These are phyloP conservation scores for Trapa incisa DNA, from an alignment of 345 rosid genomes.

Conservation along the genomic window DNA sequence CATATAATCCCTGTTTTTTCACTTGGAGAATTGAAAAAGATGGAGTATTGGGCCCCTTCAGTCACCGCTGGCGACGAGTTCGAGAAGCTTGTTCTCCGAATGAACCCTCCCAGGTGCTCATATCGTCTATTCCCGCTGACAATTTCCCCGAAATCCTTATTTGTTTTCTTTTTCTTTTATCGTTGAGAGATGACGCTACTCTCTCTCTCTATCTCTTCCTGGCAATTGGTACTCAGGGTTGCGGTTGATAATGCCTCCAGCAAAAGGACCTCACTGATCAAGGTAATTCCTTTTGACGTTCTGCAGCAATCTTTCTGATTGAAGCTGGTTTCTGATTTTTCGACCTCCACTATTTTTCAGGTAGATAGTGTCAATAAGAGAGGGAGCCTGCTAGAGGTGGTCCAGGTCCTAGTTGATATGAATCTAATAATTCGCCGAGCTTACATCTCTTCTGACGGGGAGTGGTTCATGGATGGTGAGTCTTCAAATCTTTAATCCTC, in stretches of 20 bases:
- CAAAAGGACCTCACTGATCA: slow-evolving; percentile 48
- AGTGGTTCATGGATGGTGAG: slow-evolving; percentile 78
- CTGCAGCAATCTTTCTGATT: neutral
- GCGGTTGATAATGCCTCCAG: slow-evolving; percentile 49
- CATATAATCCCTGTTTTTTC: neutral
- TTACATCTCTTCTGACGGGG: slow-evolving; percentile 80
- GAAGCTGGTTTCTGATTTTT: neutral
- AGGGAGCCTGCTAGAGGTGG: slow-evolving; percentile 69
- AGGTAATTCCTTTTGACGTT: slow-evolving; percentile 25
- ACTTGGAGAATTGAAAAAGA: slow-evolving; percentile 2
- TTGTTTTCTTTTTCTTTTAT: neutral
- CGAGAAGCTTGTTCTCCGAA: slow-evolving; percentile 58
- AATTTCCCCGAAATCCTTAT: neutral
- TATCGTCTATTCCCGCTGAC: neutral
- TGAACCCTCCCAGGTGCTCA: slow-evolving; percentile 67
- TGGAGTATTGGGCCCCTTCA: slow-evolving; percentile 58
- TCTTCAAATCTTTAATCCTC: too few relatives aligned
- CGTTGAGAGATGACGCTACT: slow-evolving; percentile 2
- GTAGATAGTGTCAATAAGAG: slow-evolving; percentile 72
- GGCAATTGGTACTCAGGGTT: slow-evolving; percentile 41
- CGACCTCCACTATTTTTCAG: slow-evolving; percentile 18
- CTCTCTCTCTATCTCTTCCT: neutral
- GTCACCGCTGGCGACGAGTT: slow-evolving; percentile 46
- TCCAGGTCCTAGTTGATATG: slow-evolving; percentile 71
- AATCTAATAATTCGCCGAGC: slow-evolving; percentile 58